phyloP scores from a whole-genome alignment of 208 protist genomes.

The Borovskyia barvae region DNA sequence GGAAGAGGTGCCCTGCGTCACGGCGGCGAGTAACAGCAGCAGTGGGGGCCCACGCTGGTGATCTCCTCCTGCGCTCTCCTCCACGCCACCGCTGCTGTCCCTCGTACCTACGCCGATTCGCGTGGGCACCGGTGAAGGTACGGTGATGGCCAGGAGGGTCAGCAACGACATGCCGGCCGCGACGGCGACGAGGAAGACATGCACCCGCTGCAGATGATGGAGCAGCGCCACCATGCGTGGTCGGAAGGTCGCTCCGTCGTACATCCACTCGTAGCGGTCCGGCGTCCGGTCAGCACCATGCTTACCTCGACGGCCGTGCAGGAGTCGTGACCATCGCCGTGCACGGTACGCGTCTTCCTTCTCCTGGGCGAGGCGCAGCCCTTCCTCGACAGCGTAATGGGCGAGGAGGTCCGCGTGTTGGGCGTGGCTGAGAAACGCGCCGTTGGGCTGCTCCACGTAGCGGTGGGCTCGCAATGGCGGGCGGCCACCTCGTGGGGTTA shows the following conservation, averaged over 20 bases:
- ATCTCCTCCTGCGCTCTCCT: conserved; percentile 3
- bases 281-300: neutral
- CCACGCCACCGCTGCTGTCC: neutral
- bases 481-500: conserved; percentile 20
- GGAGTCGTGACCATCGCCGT: conserved; percentile 11
- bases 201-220: conserved; percentile 29
- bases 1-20: neutral
- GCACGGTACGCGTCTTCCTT: conserved; percentile 6
- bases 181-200: conserved; percentile 30
- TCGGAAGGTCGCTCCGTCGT: conserved; percentile 31
- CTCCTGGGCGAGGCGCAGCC: conserved; percentile 17
- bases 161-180: conserved; percentile 36
- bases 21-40: conserved; percentile 6
- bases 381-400: conserved; percentile 18
- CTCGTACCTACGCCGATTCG: no score
- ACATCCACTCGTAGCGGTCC: conserved; percentile 3
- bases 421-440: conserved; percentile 36
- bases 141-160: conserved; percentile 24
- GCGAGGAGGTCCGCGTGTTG: conserved; percentile 26
- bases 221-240: conserved; percentile 10
- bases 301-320: conserved; percentile 3
- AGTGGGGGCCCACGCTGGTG: conserved; percentile 1
- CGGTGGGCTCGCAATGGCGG: conserved; percentile 57
- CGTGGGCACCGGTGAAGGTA: conserved; percentile 15
- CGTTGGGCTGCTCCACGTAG: conserved; percentile 55